Evolutionary conservation across 805 yeast genomes (phyloP).

Genomic region (Kodamaea hsintzibuensis): DNA sequence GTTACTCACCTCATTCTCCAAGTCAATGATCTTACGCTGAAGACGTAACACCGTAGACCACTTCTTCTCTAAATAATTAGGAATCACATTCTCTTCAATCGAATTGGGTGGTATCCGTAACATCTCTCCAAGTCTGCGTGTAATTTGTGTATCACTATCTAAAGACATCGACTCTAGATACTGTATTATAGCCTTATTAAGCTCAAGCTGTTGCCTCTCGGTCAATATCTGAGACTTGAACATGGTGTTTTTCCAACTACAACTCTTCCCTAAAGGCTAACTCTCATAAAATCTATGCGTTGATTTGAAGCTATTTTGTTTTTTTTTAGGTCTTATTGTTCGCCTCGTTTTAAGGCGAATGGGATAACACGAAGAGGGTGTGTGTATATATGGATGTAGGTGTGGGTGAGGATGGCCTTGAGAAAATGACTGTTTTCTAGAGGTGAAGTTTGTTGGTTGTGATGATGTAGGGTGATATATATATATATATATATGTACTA

Average conservation of each 20-base stretch:
- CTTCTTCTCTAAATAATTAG: constrained; percentile 64
- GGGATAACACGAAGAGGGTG: neutral
- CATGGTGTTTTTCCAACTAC: neutral
- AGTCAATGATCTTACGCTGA: constrained; percentile 69
- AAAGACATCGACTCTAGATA: constrained; percentile 41
- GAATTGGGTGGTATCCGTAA: constrained; percentile 10
- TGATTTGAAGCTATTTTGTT: neutral
- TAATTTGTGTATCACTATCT: constrained; percentile 17
- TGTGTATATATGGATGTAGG: neutral
- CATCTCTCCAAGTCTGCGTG: constrained; percentile 13
- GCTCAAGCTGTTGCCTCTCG: constrained; percentile 33
- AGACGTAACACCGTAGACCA: constrained; percentile 85
- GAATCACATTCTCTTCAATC: constrained; percentile 27
- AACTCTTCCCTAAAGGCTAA: neutral
- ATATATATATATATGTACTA: too few relatives aligned
- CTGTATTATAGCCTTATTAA: constrained; percentile 39
- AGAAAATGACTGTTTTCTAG: too few relatives aligned
- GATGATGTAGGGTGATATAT: too few relatives aligned
- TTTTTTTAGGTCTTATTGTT: neutral
- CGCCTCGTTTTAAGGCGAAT: neutral
- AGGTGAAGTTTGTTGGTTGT: neutral
- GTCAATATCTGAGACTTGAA: constrained; percentile 22
- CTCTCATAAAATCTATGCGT: neutral
- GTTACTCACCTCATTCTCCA: constrained; percentile 59
- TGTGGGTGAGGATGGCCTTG: too few relatives aligned